These are phyloP conservation scores for Agrocybe praecox DNA, from an alignment of 768 basidiomycete genomes.

Conservation along the genomic window DNA sequence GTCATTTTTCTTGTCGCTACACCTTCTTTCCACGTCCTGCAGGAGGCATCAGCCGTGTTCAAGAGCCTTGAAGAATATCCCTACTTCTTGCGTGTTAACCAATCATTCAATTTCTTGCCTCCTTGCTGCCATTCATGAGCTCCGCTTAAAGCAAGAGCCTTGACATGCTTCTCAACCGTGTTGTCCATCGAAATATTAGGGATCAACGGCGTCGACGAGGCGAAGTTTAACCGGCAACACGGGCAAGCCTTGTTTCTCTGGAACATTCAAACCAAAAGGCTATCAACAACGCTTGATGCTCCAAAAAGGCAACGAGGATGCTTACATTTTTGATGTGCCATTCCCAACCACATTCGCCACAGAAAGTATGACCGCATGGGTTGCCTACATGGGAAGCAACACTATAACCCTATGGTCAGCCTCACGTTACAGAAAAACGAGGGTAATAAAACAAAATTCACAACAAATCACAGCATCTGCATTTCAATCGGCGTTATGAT, in stretches of 20 bases:
- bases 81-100: slow-evolving; percentile 57
- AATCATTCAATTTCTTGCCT: slow-evolving; percentile 52
- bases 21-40: slow-evolving; percentile 41
- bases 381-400: slow-evolving; percentile 63
- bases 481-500: slow-evolving; percentile 9
- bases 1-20: slow-evolving; percentile 26
- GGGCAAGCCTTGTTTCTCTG: slow-evolving; percentile 49
- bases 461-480: slow-evolving; percentile 75
- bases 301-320: slow-evolving; percentile 2
- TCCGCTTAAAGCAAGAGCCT: slow-evolving; percentile 44
- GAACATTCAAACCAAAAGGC: background rate
- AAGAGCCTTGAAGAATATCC: too few relatives aligned
- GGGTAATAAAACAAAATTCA: slow-evolving; percentile 31
- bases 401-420: slow-evolving; percentile 32
- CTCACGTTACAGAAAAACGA: background rate
- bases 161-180: slow-evolving; percentile 61
- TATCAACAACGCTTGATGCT: background rate
- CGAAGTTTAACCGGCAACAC: slow-evolving; percentile 56
- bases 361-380: slow-evolving; percentile 76
- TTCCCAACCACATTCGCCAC: slow-evolving; percentile 64
- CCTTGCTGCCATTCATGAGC: slow-evolving; percentile 52
- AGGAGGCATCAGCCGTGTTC: too few relatives aligned
- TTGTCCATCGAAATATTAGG: slow-evolving; percentile 68
- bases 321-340: slow-evolving; percentile 62
- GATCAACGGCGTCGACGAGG: slow-evolving; percentile 46